phyloP scores from a whole-genome alignment of 176 grass and related monocot genomes.

The Puccinellia tenuiflora region DNA sequence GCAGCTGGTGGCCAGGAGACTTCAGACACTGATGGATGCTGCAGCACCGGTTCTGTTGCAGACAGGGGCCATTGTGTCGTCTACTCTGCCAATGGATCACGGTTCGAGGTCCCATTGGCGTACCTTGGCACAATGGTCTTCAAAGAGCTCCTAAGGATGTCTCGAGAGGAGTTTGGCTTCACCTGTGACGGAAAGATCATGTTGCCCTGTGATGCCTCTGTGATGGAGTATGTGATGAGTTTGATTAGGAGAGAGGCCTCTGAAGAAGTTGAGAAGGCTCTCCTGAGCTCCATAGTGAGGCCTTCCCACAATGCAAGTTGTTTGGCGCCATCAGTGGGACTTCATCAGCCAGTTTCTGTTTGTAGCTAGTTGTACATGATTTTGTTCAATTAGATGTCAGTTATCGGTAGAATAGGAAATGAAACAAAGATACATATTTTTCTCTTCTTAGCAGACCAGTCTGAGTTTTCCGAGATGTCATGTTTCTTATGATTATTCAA shows the following conservation, averaged over 20 bases:
- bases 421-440: not conserved
- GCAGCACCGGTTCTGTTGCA: not conserved
- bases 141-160: slow-evolving; percentile 19
- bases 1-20: not conserved
- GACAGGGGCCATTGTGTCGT: slow-evolving; percentile 45
- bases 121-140: slow-evolving; percentile 35
- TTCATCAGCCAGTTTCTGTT: not conserved
- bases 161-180: slow-evolving; percentile 29
- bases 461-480: not conserved
- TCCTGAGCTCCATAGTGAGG: not conserved
- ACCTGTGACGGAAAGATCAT: not conserved
- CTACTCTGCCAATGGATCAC: slow-evolving; percentile 31
- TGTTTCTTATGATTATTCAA: not conserved
- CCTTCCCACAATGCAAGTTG: not conserved
- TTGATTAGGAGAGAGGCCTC: not conserved
- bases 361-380: not conserved
- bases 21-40: not conserved
- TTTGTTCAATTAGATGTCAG: not conserved
- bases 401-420: not conserved
- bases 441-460: not conserved
- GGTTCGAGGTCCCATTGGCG: slow-evolving; percentile 42
- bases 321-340: not conserved
- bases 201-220: not conserved
- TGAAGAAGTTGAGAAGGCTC: slow-evolving; percentile 8
- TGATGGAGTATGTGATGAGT: slow-evolving; percentile 10